Evolutionary conservation across 768 basidiomycete genomes (phyloP).

Genomic region (Macrocybe gigantea): DNA sequence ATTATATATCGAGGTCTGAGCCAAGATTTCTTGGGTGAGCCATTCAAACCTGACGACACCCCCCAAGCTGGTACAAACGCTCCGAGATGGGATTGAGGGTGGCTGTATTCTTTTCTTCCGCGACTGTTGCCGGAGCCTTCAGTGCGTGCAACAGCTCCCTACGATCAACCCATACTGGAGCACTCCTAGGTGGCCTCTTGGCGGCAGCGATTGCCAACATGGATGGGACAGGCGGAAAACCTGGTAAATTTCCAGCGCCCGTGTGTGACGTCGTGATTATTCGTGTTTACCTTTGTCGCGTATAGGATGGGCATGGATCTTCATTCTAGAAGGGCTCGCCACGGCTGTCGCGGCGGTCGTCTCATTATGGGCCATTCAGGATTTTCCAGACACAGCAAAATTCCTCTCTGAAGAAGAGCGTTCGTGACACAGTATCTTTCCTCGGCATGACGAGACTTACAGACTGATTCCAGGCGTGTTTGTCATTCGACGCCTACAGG

Average conservation of each 20-base stretch:
- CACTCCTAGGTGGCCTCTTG: conserved; percentile 47
- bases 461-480: conserved; percentile 39
- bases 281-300: conserved; percentile 9
- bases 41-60: background rate
- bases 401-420: conserved; percentile 65
- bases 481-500: conserved; percentile 57
- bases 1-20: conserved; percentile 52
- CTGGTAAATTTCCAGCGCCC: conserved; percentile 33
- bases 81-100: conserved; percentile 68
- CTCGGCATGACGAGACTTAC: background rate
- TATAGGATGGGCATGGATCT: conserved; percentile 61
- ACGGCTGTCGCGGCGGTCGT: conserved; percentile 54
- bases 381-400: conserved; percentile 71
- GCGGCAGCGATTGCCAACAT: conserved; percentile 66
- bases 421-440: conserved; percentile 16
- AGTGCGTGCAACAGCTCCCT: conserved; percentile 29
- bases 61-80: conserved; percentile 72
- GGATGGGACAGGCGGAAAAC: conserved; percentile 59
- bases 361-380: conserved; percentile 71
- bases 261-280: conserved; percentile 23
- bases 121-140: conserved; percentile 74
- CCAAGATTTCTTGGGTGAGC: background rate
- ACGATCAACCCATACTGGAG: no score
- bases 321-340: conserved; percentile 68
- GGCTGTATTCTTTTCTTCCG: conserved; percentile 75